phyloP scores from a whole-genome alignment of 805 yeast species.

The Cyberlindnera saturnus region DNA sequence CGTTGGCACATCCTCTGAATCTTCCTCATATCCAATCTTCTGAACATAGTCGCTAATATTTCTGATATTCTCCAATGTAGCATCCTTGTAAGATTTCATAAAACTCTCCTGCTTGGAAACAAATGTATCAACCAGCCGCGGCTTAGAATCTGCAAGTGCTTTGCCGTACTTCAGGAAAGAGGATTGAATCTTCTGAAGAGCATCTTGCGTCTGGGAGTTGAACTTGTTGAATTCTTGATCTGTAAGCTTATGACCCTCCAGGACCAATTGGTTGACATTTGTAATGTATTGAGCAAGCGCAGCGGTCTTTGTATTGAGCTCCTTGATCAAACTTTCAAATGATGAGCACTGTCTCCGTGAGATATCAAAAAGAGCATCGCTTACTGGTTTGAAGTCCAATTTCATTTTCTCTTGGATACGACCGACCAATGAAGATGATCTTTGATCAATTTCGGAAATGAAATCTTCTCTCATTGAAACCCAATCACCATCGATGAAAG shows the following conservation, averaged over 20 bases:
- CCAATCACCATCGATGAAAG: background rate
- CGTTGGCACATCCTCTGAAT: slow-evolving; percentile 14
- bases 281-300: slow-evolving; percentile 7
- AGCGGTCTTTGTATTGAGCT: slow-evolving; percentile 8
- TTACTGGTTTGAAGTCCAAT: background rate
- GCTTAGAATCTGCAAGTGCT: slow-evolving; percentile 9
- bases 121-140: slow-evolving; percentile 15
- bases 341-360: background rate
- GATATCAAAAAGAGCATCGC: background rate
- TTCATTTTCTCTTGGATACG: background rate
- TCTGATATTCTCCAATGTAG: slow-evolving; percentile 2
- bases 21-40: slow-evolving; percentile 5
- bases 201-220: slow-evolving; percentile 6
- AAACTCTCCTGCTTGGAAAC: slow-evolving; percentile 6
- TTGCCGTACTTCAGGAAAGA: slow-evolving; percentile 9
- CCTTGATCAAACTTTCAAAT: slow-evolving; percentile 1
- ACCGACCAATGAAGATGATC: background rate
- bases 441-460: background rate
- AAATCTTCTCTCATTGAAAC: background rate
- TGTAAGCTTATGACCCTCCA: slow-evolving; percentile 12
- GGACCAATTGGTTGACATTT: slow-evolving; percentile 9
- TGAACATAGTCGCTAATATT: slow-evolving; percentile 4
- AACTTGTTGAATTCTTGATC: slow-evolving; percentile 10
- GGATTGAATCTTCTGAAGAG: slow-evolving; percentile 9
- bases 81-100: slow-evolving; percentile 2